These are phyloP conservation scores for Podaxis sp. DNA, from an alignment of 768 basidiomycete species.

Conservation along the genomic window DNA sequence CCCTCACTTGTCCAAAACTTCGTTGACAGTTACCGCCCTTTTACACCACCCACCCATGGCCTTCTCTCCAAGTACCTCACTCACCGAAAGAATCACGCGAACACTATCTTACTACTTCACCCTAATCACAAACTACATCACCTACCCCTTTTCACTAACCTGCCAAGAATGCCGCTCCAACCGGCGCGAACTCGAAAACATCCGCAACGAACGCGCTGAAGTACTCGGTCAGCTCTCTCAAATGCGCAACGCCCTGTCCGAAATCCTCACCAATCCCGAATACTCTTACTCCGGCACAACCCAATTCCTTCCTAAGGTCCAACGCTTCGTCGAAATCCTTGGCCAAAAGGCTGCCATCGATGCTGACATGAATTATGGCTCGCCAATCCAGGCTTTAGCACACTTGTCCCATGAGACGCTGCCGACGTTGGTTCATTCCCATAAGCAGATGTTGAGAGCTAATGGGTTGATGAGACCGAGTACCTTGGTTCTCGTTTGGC, in stretches of 20 bases:
- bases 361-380: slow-evolving; percentile 2
- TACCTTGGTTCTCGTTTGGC: slow-evolving; percentile 64
- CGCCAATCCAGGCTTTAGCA: background rate
- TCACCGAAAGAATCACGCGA: background rate
- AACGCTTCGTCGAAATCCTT: slow-evolving; percentile 9
- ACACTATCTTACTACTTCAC: slow-evolving; percentile 15
- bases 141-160: slow-evolving; percentile 57
- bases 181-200: slow-evolving; percentile 50
- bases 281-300: slow-evolving; percentile 14
- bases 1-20: slow-evolving; percentile 46
- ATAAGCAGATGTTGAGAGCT: slow-evolving; percentile 12
- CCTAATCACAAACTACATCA: slow-evolving; percentile 22
- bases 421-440: slow-evolving; percentile 1
- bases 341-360: slow-evolving; percentile 11
- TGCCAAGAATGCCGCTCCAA: slow-evolving; percentile 66
- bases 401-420: slow-evolving; percentile 9
- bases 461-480: slow-evolving; percentile 14
- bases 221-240: slow-evolving; percentile 59
- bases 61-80: background rate
- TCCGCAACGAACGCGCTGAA: slow-evolving; percentile 67
- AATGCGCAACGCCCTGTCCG: slow-evolving; percentile 43
- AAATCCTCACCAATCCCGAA: slow-evolving; percentile 19
- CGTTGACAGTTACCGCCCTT: slow-evolving; percentile 18
- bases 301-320: slow-evolving; percentile 3
- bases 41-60: slow-evolving; percentile 14